phyloP scores from a whole-genome alignment of 129 eudicot species.

The Kitagawia praeruptora region DNA sequence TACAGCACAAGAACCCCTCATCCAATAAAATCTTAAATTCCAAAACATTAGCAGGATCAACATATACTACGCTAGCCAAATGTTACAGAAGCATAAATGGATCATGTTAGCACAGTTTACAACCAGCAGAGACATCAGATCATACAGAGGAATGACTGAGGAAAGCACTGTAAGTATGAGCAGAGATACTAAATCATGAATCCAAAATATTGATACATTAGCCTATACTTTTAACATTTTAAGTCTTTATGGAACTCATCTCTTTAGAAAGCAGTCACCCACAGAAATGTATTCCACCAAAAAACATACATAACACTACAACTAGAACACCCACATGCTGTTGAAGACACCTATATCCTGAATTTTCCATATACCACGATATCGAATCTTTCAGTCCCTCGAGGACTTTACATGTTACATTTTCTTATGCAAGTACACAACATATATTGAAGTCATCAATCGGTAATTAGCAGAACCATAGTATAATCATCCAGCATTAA shows the following conservation, averaged over 20 bases:
- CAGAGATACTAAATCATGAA: not conserved
- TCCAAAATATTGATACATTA: not conserved
- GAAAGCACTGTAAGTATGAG: not conserved
- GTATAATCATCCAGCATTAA: too few species aligned
- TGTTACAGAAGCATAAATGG: not conserved
- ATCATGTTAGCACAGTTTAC: not conserved
- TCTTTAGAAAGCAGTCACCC: not conserved
- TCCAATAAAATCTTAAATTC: not conserved
- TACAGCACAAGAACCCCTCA: not conserved
- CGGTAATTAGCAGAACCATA: not conserved
- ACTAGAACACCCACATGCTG: not conserved
- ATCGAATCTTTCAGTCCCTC: not conserved
- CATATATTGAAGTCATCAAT: not conserved
- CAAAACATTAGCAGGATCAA: not conserved
- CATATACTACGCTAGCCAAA: not conserved
- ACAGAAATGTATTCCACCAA: not conserved
- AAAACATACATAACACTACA: not conserved
- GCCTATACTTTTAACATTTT: not conserved
- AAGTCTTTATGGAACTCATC: not conserved
- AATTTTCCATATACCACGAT: not conserved
- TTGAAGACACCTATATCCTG: not conserved
- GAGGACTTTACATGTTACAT: not conserved
- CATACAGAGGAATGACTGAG: not conserved
- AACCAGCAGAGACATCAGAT: not conserved
- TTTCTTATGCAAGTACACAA: too few species aligned